Base-by-base conservation (phyloP, 1,284 basidiomycete genomes). In the Phellopilus nigrolimitatus region DNA sequence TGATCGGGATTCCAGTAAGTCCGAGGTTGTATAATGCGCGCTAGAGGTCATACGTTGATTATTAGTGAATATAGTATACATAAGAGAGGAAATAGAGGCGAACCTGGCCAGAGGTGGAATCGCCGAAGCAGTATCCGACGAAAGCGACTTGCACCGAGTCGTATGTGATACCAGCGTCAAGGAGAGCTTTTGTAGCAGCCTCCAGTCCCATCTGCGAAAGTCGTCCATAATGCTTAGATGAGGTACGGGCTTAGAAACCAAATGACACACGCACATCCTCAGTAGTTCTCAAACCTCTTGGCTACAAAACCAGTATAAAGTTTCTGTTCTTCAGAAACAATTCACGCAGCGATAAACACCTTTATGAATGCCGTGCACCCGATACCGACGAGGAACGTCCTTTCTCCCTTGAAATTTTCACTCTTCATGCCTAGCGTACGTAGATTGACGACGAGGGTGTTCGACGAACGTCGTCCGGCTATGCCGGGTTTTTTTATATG, bases 91-190 rank as follows among this genome's bases (percentile, higher is more conserved):
- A 22, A 19, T 13, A 49, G 31, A 27, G 12, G 56, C 66, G 27
- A 61, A 80, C 84, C 69, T 93, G 91, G 17, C 91, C 91, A 58
- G 78, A 78, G 0, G 88, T 91, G 36, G 86, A 88, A 62, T 91
- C 88, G 3, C 86, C 87, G 58, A 82, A 89, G 61, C 79, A 82
- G 65, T 83, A 90, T 13, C 89, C 90, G n/a, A 87, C 89, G 56
- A 74, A 84, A 0, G 89, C 91, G 28, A 76, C 79, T 63, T 93
- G 74, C 27, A 94, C 67, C 0, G 69, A 68, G 62, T 93, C 91
- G 61, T 94, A 94, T 8, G 81, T 91, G 52, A 93, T 78, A 27
- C 84, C 90, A 59, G 91, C 88, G 62, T 93, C 91, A 21, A 92
- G 76, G 17, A 93, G 73, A 0, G 89, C 90, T 61, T 93, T 92